Percentiles rank a stretch among this genome's conserved stretches.
phyloP scores from a whole-genome alignment of 2,329 filamentous ascomycete genomes.

The Talaromyces piceae region DNA sequence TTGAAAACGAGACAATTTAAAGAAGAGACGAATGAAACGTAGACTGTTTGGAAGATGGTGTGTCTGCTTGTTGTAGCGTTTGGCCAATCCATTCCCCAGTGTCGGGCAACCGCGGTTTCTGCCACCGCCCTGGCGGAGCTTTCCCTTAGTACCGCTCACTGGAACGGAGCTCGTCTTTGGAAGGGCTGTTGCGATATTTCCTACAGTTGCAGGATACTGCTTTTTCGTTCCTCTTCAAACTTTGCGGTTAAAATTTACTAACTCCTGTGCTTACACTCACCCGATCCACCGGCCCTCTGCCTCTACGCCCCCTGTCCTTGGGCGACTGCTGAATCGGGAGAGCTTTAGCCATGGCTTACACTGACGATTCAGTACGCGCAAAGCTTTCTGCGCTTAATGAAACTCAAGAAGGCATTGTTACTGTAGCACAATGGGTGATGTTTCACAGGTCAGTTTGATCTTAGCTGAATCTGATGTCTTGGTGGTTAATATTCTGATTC shows the following conservation, averaged over 20 bases:
- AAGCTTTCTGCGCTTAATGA: constrained; percentile 95
- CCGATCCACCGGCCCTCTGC: not conserved
- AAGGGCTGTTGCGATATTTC: not conserved
- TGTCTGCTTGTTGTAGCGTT: not conserved
- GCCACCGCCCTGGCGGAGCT: constrained; percentile 12
- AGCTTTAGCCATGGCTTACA: constrained; percentile 68
- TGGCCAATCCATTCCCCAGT: not conserved
- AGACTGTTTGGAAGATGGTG: not conserved
- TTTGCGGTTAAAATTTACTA: not conserved
- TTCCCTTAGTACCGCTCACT: not conserved
- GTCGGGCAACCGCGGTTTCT: constrained; percentile 7
- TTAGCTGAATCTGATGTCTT: no score
- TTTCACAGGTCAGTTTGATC: constrained; percentile 75
- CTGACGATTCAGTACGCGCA: constrained; percentile 87
- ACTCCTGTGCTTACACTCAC: not conserved
- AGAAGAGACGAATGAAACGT: not conserved
- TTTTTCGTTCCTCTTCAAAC: not conserved
- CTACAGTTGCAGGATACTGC: no score
- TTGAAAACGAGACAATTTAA: not conserved
- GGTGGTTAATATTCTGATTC: not conserved
- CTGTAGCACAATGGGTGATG: constrained; percentile 98
- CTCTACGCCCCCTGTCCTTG: not conserved
- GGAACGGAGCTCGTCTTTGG: not conserved
- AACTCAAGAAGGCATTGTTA: constrained; percentile 93
- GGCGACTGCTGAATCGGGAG: not conserved